Base-by-base conservation (phyloP, 1,284 basidiomycete species). In the Termitomyces sp. region DNA sequence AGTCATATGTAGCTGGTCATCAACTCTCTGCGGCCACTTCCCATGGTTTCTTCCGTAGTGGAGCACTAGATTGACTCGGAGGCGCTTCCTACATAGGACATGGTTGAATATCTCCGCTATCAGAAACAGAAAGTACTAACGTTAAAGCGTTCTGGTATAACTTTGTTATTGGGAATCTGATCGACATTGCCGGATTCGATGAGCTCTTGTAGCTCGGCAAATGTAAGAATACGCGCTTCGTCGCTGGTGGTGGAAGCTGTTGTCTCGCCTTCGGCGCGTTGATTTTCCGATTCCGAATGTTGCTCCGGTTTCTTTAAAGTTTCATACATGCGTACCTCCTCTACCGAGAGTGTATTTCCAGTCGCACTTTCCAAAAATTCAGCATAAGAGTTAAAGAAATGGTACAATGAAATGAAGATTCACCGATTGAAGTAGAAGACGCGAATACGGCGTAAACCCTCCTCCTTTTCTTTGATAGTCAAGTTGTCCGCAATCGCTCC, bases 371-470 rank as follows among this genome's bases (percentile, higher is more conserved):
- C 41, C 15, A 19, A 30, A 30, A n/a, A 26, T 8, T 56, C 6
- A 47, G 24, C 12, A 7, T 39, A 26, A 34, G 10, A n/a, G 17
- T 24, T n/a, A 17, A 36, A 5, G n/a, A 24, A 40, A 12, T 36
- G 26, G 1, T 15, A 34, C 44, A 17, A 50, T 38, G 31, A 17
- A 24, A 31, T 46, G 4, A 6, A n/a, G 2, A n/a, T 74, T 54
- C 62, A 85, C 87, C 78, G 77, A 63, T 86, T 86, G 69, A 87
- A 90, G 68, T 88, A 90, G 66, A 86, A 90, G 0, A 88, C 74
- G 26, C 79, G 73, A 3, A 82, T 80, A 39, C 75, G 76, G 5
- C 78, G 73, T 39, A 83, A 53, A 19, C 82, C 68, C 26, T 80
- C 75, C 10, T 78, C 74, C 57, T 67, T 69, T 33, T 76, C 73